Evolutionary conservation across 495 filamentous ascomycete species (phyloP), one percentile per base, ranked within the genome.

Genomic region (Tuber calosporum): DNA sequence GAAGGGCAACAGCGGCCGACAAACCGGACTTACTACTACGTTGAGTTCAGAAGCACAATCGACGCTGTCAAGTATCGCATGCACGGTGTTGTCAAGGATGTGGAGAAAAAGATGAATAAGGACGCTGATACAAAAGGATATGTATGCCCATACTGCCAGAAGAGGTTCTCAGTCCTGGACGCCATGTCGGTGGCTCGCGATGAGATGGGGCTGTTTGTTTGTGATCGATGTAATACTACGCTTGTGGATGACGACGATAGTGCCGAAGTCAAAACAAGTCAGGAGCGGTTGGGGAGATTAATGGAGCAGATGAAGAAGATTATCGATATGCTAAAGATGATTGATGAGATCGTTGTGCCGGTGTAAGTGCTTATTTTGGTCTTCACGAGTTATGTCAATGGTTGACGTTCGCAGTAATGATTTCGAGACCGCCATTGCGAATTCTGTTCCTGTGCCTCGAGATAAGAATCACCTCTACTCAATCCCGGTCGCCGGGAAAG

Each of bases 21-120:
- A 66, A 91, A 90, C 80, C 88, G 91, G 66, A 96, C 94, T 69
- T 97, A 97, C 85, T 99, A 96, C 84, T 99, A 91, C 84, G 92
- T 99, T 83, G 93, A 97, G 80, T 93, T 95, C 79, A 93, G 94
- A 70, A 92, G 91, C 48, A 92, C 93, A 72, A 91, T 99, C 82
- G 95, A 99, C 83, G 93, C 93, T 20, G 93, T 97, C 85, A 99
- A 99, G 80, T 99, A 91, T 85, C 90, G 92, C 76, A 89, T 97
- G 70, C 92, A 93, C 82, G 88, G 88, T 69, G 85, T 97, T 73
- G 92, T 92, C 70, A 91, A 93, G 81, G 89, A 88, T 34, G 93
- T 98, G 75, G 93, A 97, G 81, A 87, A 88, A 20, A 89, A 91
- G 73, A 90, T 92, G 72, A 89, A 90, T 40, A 92, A 92, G 1